These are phyloP conservation scores for Gentiana dahurica DNA, from an alignment of 257 asterid genomes.

Conservation along the genomic window DNA sequence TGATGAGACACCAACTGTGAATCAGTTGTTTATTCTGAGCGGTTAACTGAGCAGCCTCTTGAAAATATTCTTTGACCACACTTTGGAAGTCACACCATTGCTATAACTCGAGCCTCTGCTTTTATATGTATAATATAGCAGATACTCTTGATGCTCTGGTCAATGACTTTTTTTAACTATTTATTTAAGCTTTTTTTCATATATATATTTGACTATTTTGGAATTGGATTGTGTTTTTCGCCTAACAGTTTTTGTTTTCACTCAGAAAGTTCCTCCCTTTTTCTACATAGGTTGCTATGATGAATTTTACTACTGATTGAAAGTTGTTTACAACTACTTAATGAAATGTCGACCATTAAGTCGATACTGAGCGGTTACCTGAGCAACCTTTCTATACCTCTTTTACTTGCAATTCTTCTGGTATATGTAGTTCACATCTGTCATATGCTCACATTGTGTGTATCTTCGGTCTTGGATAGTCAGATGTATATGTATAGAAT, in stretches of 20 bases:
- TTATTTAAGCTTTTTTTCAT: not conserved
- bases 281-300: slow-evolving; percentile 14
- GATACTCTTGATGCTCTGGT: too few relatives aligned
- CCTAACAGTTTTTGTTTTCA: too few relatives aligned
- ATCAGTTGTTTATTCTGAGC: slow-evolving; percentile 21
- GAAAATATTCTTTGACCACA: not conserved
- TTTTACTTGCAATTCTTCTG: not conserved
- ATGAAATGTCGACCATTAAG: slow-evolving; percentile 32
- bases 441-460: too few relatives aligned
- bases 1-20: slow-evolving; percentile 11
- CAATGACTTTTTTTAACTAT: not conserved
- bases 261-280: not conserved
- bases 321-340: slow-evolving; percentile 30
- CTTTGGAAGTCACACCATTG: not conserved
- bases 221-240: not conserved
- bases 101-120: not conserved
- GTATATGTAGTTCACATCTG: too few relatives aligned
- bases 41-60: slow-evolving; percentile 25
- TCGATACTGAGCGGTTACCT: slow-evolving; percentile 73
- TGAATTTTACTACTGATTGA: slow-evolving; percentile 9
- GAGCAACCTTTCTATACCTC: slow-evolving; percentile 15
- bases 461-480: too few relatives aligned
- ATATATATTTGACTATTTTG: not conserved
- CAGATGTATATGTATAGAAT: too few relatives aligned
- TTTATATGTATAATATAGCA: not conserved